A percentile compares a stretch with the other conserved stretches of the same genome.
Evolutionary conservation across 257 asterid genomes (phyloP).

Genomic region (Nicotiana tomentosiformis): DNA sequence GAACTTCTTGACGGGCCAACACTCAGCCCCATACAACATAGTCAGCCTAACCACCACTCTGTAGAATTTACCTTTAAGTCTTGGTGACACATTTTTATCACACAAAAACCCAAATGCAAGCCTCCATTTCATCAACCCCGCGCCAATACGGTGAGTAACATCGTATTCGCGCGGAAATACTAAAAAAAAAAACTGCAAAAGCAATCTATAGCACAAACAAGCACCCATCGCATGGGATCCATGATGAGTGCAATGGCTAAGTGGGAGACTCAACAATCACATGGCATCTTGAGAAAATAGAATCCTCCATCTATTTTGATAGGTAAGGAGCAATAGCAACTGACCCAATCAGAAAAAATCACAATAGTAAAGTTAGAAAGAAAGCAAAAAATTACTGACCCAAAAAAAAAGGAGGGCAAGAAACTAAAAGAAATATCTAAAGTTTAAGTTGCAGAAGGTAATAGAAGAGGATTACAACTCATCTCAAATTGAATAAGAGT

Average conservation of each 20-base stretch:
- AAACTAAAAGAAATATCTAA: neutral
- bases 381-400: neutral
- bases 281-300: neutral
- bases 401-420: neutral
- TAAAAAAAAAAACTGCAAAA: neutral
- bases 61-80: too few relatives aligned
- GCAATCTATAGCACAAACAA: neutral
- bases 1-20: too few relatives aligned
- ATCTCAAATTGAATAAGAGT: neutral
- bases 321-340: neutral
- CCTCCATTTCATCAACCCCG: too few relatives aligned
- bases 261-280: neutral
- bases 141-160: too few relatives aligned
- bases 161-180: too few relatives aligned
- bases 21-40: too few relatives aligned
- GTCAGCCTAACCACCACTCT: too few relatives aligned
- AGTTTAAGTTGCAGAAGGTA: neutral
- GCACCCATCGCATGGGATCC: neutral
- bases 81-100: too few relatives aligned
- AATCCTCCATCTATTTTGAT: neutral
- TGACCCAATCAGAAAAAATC: neutral
- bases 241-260: neutral
- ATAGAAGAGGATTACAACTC: neutral
- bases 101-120: too few relatives aligned
- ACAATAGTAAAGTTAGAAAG: neutral